Conservation (phyloP, 2,329 filamentous ascomycete species). For the Xylaria sp. region DNA sequence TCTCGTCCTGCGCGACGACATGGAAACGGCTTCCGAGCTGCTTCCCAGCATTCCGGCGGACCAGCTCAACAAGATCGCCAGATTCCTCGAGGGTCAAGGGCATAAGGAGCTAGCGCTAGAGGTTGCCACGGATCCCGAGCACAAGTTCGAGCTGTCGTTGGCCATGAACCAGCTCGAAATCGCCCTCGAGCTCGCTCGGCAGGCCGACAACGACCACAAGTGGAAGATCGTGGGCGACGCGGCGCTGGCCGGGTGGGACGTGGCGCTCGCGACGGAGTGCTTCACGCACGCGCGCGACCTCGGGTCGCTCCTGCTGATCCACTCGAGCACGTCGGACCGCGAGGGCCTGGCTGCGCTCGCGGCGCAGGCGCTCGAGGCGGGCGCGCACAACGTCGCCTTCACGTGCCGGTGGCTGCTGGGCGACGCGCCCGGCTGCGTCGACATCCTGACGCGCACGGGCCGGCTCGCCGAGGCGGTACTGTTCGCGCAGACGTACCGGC, state of each 20-base stretch:
- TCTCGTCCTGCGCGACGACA: constrained; percentile 87
- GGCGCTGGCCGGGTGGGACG: constrained; percentile 83
- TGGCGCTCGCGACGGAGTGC: constrained; percentile 87
- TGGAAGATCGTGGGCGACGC: constrained; percentile 98
- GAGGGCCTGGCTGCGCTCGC: constrained; percentile 75
- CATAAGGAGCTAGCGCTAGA: constrained; percentile 95
- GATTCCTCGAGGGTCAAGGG: constrained; percentile 95
- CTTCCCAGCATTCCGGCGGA: constrained; percentile 83
- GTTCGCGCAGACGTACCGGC: constrained; percentile 95
- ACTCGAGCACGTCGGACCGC: constrained; percentile 81
- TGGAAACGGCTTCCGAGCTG: constrained; percentile 87
- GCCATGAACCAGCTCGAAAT: constrained; percentile 81
- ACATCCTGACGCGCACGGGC: constrained; percentile 77
- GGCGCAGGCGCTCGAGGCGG: constrained; percentile 72
- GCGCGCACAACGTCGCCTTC: constrained; percentile 91
- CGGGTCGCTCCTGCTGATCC: constrained; percentile 83
- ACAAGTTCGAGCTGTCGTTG: constrained; percentile 92
- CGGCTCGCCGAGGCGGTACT: constrained; percentile 84
- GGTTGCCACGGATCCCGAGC: constrained; percentile 91
- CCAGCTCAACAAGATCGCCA: constrained; percentile 96
- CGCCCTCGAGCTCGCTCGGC: constrained; percentile 79
- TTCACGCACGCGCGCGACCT: constrained; percentile 90
- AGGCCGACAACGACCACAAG: constrained; percentile 90
- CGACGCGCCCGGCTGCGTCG: constrained; percentile 79
- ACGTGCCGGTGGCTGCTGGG: constrained; percentile 85